Percentiles rank a stretch among this genome's conserved stretches.
These are phyloP conservation scores for Dendrocalamus latiflorus DNA, from an alignment of 202 grass and related monocot genomes.

Conservation along the genomic window DNA sequence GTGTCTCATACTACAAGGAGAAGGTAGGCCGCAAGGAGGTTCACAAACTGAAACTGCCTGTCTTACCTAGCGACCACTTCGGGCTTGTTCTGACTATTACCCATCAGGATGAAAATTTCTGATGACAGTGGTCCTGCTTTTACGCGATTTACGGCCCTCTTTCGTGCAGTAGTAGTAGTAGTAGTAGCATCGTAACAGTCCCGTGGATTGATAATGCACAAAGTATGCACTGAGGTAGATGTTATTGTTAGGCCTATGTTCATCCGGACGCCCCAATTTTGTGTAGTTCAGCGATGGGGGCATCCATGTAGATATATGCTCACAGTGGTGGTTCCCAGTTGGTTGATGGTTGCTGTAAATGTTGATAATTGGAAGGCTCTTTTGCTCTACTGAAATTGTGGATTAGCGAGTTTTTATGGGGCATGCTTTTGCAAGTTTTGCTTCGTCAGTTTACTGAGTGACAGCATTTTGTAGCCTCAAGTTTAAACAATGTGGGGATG, in stretches of 20 bases:
- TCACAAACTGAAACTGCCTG: slow-evolving; percentile 46
- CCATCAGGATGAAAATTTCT: not conserved
- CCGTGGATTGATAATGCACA: no score
- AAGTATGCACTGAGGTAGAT: no score
- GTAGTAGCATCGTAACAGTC: not conserved
- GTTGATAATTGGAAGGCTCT: no score
- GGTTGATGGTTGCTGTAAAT: no score
- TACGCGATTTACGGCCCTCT: not conserved
- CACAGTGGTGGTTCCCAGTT: no score
- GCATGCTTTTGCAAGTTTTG: no score
- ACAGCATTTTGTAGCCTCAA: no score
- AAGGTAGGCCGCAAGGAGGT: slow-evolving; percentile 56
- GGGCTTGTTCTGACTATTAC: slow-evolving; percentile 62
- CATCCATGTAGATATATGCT: not conserved
- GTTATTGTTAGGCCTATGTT: no score
- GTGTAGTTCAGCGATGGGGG: not conserved
- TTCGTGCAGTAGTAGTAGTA: not conserved
- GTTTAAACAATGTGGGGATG: no score
- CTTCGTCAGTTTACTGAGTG: no score
- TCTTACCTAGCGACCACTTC: slow-evolving; percentile 83
- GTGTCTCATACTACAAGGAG: slow-evolving; percentile 56
- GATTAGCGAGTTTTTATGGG: no score
- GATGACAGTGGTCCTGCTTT: not conserved
- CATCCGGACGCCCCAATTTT: not conserved
- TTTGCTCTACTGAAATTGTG: no score